These are phyloP conservation scores for Waltiozyma sp. DNA, from an alignment of 1,139 yeast species.

Conservation along the genomic window DNA sequence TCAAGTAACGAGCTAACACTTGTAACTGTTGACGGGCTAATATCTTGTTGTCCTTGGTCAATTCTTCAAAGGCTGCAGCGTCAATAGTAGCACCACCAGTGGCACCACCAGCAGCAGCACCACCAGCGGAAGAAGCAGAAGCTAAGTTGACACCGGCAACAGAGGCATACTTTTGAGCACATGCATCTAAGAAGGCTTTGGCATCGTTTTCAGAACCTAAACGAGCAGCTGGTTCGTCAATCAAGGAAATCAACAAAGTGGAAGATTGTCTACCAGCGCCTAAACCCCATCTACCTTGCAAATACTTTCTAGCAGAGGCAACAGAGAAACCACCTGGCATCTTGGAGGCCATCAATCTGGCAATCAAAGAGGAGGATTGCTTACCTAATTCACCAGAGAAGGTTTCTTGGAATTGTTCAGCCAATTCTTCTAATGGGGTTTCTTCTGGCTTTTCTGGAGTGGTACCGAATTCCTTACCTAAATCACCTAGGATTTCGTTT, in stretches of 20 bases:
- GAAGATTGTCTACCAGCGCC: constrained; percentile 93
- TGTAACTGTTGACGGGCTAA: constrained; percentile 94
- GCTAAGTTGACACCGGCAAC: constrained; percentile 68
- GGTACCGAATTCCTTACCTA: constrained; percentile 94
- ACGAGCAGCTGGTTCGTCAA: constrained; percentile 86
- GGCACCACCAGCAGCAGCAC: constrained; percentile 34
- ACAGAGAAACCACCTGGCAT: constrained; percentile 99
- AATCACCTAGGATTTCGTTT: constrained; percentile 94
- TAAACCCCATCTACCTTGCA: constrained; percentile 85
- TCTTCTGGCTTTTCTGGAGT: constrained; percentile 99
- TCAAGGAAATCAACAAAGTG: constrained; percentile 68
- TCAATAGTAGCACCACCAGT: constrained; percentile 87
- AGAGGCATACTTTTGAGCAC: constrained; percentile 79
- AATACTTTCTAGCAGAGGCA: constrained; percentile 81
- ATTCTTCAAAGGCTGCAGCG: constrained; percentile 91
- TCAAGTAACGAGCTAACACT: constrained; percentile 88
- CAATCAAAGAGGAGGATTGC: constrained; percentile 78
- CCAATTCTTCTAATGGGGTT: constrained; percentile 89
- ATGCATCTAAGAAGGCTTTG: constrained; percentile 71
- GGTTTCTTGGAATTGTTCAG: constrained; percentile 87
- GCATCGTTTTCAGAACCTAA: constrained; percentile 82
- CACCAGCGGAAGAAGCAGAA: constrained; percentile 45
- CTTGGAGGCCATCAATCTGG: constrained; percentile 88
- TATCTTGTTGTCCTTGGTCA: constrained; percentile 80
- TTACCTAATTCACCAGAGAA: constrained; percentile 86